Conservation (phyloP, 2,329 filamentous ascomycete genomes). For the Verticillium zaregamsianum region DNA sequence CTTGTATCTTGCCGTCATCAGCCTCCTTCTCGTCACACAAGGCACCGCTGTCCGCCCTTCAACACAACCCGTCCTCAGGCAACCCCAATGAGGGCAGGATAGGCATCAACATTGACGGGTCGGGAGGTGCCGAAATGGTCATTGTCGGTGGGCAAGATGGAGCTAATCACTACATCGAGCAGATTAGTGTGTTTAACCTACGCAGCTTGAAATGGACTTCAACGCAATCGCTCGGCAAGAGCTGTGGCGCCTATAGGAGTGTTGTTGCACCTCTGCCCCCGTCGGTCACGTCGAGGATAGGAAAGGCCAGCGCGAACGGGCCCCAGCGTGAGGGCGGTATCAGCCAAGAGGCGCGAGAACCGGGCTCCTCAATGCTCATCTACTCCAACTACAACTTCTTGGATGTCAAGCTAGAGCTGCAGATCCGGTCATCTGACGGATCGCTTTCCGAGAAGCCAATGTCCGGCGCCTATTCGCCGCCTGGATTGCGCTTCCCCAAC, state of each 20-base stretch:
- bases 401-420: conserved; percentile 92
- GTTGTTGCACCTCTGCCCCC: conserved; percentile 82
- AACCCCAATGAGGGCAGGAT: conserved; percentile 84
- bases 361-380: conserved; percentile 78
- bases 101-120: conserved; percentile 84
- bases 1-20: conserved; percentile 83
- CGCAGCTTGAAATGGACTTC: conserved; percentile 94
- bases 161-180: conserved; percentile 97
- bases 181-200: conserved; percentile 97
- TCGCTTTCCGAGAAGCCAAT: conserved; percentile 82
- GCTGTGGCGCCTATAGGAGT: conserved; percentile 93
- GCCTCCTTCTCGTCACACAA: conserved; percentile 81
- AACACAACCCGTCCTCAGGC: conserved; percentile 80
- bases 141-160: conserved; percentile 95
- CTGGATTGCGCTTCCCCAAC: conserved; percentile 91
- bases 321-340: conserved; percentile 41
- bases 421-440: conserved; percentile 81
- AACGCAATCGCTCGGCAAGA: conserved; percentile 80
- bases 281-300: conserved; percentile 61
- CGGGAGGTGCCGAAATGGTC: conserved; percentile 93
- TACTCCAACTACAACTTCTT: conserved; percentile 99
- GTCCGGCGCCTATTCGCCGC: conserved; percentile 81
- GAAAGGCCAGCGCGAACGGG: conserved; percentile 47
- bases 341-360: conserved; percentile 51
- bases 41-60: conserved; percentile 79